Evolutionary conservation across 768 basidiomycete genomes (phyloP).

Genomic region (Gymnopilus junonius): DNA sequence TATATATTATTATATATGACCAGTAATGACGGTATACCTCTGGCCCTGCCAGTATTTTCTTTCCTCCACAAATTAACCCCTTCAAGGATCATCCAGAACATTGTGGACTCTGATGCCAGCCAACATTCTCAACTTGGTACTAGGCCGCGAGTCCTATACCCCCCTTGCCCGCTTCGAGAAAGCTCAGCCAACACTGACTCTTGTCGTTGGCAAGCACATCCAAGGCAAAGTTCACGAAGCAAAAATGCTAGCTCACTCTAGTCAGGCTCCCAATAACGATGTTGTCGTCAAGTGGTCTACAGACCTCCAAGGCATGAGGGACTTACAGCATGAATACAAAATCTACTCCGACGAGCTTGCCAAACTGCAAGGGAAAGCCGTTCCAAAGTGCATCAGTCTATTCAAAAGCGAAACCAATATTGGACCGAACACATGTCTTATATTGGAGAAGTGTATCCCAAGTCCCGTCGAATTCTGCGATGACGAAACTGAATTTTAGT

Average conservation of each 20-base stretch:
- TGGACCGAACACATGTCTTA: conserved; percentile 32
- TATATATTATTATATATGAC: too few relatives aligned
- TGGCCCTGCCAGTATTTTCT: too few relatives aligned
- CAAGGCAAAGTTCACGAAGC: background rate
- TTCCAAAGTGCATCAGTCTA: conserved; percentile 43
- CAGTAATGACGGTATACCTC: too few relatives aligned
- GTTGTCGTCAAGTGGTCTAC: conserved; percentile 38
- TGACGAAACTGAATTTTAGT: conserved; percentile 27
- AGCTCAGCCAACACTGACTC: background rate
- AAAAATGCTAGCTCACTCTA: background rate
- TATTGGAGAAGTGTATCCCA: conserved; percentile 42
- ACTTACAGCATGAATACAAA: conserved; percentile 35
- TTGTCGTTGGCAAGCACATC: background rate
- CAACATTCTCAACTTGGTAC: background rate
- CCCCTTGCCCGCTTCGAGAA: background rate
- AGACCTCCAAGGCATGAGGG: conserved; percentile 25
- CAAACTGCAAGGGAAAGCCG: conserved; percentile 39
- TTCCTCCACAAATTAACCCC: background rate
- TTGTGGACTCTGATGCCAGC: background rate
- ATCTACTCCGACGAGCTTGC: conserved; percentile 37
- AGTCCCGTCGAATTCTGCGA: conserved; percentile 4
- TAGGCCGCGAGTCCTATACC: background rate
- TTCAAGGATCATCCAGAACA: background rate
- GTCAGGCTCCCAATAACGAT: background rate
- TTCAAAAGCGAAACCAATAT: conserved; percentile 33